These are phyloP conservation scores for Medicago ruthenica DNA, from an alignment of 306 rosid species.

Conservation along the genomic window DNA sequence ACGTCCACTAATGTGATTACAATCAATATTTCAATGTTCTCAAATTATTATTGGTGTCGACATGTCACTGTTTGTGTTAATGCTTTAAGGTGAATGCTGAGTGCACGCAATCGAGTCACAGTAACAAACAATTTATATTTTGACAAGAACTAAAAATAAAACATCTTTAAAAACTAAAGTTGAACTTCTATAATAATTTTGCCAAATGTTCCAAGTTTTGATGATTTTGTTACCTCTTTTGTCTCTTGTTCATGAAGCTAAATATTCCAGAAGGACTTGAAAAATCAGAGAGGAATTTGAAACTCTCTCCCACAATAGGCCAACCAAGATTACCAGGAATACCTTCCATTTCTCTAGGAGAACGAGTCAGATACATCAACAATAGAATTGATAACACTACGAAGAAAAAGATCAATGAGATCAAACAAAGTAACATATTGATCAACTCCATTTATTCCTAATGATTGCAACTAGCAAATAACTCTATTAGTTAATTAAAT, in stretches of 20 bases:
- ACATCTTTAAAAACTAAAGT: not conserved
- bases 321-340: slow-evolving; percentile 88
- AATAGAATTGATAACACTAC: slow-evolving; percentile 46
- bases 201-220: not conserved
- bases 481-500: slow-evolving; percentile 14
- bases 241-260: slow-evolving; percentile 82
- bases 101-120: accelerated
- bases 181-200: no score
- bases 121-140: no score
- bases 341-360: slow-evolving; percentile 70
- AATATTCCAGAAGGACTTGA: slow-evolving; percentile 79
- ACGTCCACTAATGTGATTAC: no score
- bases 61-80: accelerated
- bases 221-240: slow-evolving; percentile 61
- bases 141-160: no score
- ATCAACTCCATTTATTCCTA: slow-evolving; percentile 53
- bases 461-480: slow-evolving; percentile 5
- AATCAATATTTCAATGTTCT: no score
- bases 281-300: slow-evolving; percentile 73
- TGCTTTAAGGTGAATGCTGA: not conserved
- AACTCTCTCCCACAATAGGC: slow-evolving; percentile 86
- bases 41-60: no score
- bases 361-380: slow-evolving; percentile 53
- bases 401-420: slow-evolving; percentile 40
- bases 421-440: slow-evolving; percentile 36